These are phyloP conservation scores for Salmacisia buchloeana DNA, from an alignment of 1,284 basidiomycete genomes.

Conservation along the genomic window DNA sequence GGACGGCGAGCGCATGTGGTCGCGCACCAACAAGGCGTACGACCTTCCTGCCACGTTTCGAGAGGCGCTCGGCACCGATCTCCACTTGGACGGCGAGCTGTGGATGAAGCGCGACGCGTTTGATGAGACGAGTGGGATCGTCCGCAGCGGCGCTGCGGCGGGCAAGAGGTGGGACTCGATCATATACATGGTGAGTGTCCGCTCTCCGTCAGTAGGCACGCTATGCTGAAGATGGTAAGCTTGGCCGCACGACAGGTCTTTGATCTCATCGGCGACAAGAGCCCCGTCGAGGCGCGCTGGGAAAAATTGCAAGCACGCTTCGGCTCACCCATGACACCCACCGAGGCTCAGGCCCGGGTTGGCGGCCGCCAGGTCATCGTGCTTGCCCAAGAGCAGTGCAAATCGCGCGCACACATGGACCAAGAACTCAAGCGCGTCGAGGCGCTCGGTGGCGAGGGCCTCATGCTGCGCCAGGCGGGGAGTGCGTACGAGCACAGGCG, in stretches of 20 bases:
- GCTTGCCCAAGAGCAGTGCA: constrained; percentile 59
- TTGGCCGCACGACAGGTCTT: no score
- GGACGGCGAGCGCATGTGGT: constrained; percentile 60
- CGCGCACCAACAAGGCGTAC: constrained; percentile 62
- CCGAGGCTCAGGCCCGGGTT: constrained; percentile 18
- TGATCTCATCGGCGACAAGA: constrained; percentile 56
- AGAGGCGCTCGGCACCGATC: constrained; percentile 60
- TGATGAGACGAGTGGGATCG: constrained; percentile 27
- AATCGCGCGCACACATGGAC: constrained; percentile 57
- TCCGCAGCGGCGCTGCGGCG: constrained; percentile 28
- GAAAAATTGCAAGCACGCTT: constrained; percentile 56
- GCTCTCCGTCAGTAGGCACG: no score
- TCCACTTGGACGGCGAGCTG: constrained; percentile 61
- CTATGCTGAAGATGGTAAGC: not conserved
- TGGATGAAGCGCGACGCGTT: constrained; percentile 39
- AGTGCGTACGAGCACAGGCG: constrained; percentile 59
- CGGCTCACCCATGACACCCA: constrained; percentile 49
- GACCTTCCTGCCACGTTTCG: constrained; percentile 62
- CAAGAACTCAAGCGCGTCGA: constrained; percentile 60
- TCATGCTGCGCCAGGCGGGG: constrained; percentile 62
- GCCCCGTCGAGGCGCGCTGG: constrained; percentile 61
- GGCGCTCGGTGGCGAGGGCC: constrained; percentile 60
- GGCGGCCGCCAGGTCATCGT: constrained; percentile 54
- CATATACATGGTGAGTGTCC: constrained; percentile 58
- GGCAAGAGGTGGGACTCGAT: constrained; percentile 62